Evolutionary conservation across 768 basidiomycete species (phyloP).

Genomic region (Trametes meyenii): DNA sequence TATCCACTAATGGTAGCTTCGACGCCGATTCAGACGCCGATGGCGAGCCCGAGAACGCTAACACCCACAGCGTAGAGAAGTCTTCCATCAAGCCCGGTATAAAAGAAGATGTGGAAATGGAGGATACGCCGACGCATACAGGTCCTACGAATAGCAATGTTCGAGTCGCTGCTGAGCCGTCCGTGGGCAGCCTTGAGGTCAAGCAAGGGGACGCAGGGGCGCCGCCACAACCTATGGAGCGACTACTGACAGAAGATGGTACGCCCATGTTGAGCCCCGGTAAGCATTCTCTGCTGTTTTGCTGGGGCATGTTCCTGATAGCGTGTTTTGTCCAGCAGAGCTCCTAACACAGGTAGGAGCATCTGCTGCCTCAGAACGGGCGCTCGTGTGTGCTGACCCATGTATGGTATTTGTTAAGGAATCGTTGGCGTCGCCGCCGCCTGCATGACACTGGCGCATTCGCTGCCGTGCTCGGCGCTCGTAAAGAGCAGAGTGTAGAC

Average conservation of each 20-base stretch:
- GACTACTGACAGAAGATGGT: slow-evolving; percentile 64
- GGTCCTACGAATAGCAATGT: not conserved
- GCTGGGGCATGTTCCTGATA: not conserved
- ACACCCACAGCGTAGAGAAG: too few relatives aligned
- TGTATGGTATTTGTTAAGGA: slow-evolving; percentile 43
- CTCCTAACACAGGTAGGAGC: slow-evolving; percentile 60
- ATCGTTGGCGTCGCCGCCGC: slow-evolving; percentile 72
- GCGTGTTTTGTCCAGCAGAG: slow-evolving; percentile 45
- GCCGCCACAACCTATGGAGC: slow-evolving; percentile 50
- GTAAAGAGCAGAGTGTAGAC: not conserved
- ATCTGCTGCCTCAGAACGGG: slow-evolving; percentile 14
- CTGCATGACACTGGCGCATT: slow-evolving; percentile 39
- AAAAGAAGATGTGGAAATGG: too few relatives aligned
- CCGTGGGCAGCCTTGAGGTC: slow-evolving; percentile 14
- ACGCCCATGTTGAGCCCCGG: slow-evolving; percentile 72
- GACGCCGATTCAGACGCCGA: not conserved
- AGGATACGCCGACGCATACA: not conserved
- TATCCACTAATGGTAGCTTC: not conserved
- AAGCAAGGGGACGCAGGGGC: slow-evolving; percentile 5
- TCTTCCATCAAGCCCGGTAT: too few relatives aligned
- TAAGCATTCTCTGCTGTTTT: slow-evolving; percentile 35
- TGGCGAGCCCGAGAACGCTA: not conserved
- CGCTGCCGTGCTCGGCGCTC: not conserved
- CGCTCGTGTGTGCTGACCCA: slow-evolving; percentile 8
- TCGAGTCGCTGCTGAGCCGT: not conserved